Base-by-base conservation (phyloP, 2,329 filamentous ascomycete genomes). In the Penicillium sp. region DNA sequence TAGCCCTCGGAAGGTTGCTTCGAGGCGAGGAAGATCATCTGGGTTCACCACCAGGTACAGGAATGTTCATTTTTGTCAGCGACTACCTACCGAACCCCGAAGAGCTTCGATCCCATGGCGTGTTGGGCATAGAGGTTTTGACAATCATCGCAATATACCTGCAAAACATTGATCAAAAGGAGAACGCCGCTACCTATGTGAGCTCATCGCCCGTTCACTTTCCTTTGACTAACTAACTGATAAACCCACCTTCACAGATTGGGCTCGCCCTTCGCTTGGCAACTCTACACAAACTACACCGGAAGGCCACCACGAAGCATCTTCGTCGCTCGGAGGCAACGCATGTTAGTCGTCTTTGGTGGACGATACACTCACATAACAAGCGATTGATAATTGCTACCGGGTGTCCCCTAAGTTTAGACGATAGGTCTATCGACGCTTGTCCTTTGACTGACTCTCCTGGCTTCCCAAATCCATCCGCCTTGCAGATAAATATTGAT, bases 311-410 rank as follows among this genome's bases (percentile, higher is more conserved):
- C 9, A 10, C 30, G 11, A 40, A 48, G 7, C 8, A 30, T 9
- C 27, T 52, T 33, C 40, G 39, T 22, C 39, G 50, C 13, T 52
- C 45, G 7, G 45, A 48, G 30, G 27, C 39, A 5, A 44, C 41
- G 2, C 40, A 52, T 2, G 39, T 36, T 0, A 48, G 39, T 18
- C 44, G 45, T 16, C 33, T 48, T 1, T 48, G 50, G 50, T 52
- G 50, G 50, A 52, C 50, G 2, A 31, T 52, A 2, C 41, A 44
- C 22, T 48, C 48, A 35, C 45, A 48, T 14, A 44, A 52, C 27
- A 52, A 46, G 30, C 44, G 44, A 14, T 25, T 41, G 4, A 47
- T 47, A 39, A 51, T 51, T 13, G 18, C 39, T 3, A 47, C 39
- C 10, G 44, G 49, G 3, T 43, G 38, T n/a, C 44, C 49, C 8